Conservation (phyloP, 768 basidiomycete genomes). For the Russula vinacea region DNA sequence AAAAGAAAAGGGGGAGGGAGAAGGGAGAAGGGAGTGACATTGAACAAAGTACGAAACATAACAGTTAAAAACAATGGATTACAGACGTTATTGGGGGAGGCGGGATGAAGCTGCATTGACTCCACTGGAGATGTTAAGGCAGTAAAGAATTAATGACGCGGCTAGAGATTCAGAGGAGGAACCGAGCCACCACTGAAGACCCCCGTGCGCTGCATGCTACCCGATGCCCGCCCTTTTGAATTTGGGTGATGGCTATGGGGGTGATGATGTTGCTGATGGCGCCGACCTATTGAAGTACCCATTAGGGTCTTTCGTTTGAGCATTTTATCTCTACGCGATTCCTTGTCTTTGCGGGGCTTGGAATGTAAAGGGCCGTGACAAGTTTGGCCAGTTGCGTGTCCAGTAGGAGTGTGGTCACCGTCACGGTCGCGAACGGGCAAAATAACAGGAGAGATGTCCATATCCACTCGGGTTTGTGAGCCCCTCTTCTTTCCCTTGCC, state of each 20-base stretch:
- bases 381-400: slow-evolving; percentile 35
- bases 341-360: slow-evolving; percentile 54
- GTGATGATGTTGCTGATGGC: slow-evolving; percentile 47
- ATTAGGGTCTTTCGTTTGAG: slow-evolving; percentile 52
- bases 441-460: slow-evolving; percentile 50
- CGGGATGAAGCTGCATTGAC: neutral
- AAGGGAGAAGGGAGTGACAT: neutral
- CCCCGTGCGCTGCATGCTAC: slow-evolving; percentile 50
- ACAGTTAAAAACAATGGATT: neutral
- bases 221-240: slow-evolving; percentile 53
- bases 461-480: slow-evolving; percentile 32
- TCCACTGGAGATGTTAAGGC: neutral
- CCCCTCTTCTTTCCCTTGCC: slow-evolving; percentile 37
- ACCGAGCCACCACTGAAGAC: slow-evolving; percentile 32
- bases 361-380: slow-evolving; percentile 38
- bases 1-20: neutral
- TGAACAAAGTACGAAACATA: neutral
- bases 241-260: slow-evolving; percentile 65
- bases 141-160: neutral
- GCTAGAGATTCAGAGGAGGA: slow-evolving; percentile 30
- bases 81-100: neutral
- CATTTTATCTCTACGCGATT: slow-evolving; percentile 61
- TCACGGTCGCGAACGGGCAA: slow-evolving; percentile 47
- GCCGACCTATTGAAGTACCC: slow-evolving; percentile 38
- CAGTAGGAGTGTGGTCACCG: slow-evolving; percentile 56